These are phyloP conservation scores for Aspergillus costaricaensis DNA, from an alignment of 2,329 filamentous ascomycete species.

Conservation along the genomic window DNA sequence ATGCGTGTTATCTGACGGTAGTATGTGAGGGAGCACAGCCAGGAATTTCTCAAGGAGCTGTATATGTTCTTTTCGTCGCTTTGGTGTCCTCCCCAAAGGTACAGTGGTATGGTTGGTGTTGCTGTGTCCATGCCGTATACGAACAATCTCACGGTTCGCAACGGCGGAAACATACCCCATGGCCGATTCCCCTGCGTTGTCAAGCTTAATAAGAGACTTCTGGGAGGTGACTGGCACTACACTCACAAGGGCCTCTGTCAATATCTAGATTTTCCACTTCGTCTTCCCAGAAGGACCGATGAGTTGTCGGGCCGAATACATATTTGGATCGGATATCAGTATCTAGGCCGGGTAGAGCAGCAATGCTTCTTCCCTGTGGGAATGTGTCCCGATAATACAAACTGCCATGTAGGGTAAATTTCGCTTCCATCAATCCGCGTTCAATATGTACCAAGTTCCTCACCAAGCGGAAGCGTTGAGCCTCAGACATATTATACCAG, in stretches of 20 bases:
- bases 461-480: constrained; percentile 21
- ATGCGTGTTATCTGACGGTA: constrained; percentile 16
- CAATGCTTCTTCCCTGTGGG: no score
- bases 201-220: no score
- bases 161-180: constrained; percentile 23
- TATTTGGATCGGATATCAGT: constrained; percentile 6
- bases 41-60: constrained; percentile 24
- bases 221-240: neutral
- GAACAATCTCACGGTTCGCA: constrained; percentile 21
- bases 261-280: constrained; percentile 11
- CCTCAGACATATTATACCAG: constrained; percentile 20
- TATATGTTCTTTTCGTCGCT: constrained; percentile 16
- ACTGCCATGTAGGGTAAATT: constrained; percentile 19
- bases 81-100: neutral
- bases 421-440: constrained; percentile 14
- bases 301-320: constrained; percentile 20
- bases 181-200: constrained; percentile 16
- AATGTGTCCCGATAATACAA: constrained; percentile 17
- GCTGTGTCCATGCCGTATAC: no score
- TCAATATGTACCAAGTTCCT: constrained; percentile 23
- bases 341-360: no score
- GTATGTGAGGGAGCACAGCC: constrained; percentile 21
- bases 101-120: neutral
- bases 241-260: constrained; percentile 22
- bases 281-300: constrained; percentile 20